Conservation (phyloP, 352 stramenopile genomes). For the Stramenopiles sp. region DNA sequence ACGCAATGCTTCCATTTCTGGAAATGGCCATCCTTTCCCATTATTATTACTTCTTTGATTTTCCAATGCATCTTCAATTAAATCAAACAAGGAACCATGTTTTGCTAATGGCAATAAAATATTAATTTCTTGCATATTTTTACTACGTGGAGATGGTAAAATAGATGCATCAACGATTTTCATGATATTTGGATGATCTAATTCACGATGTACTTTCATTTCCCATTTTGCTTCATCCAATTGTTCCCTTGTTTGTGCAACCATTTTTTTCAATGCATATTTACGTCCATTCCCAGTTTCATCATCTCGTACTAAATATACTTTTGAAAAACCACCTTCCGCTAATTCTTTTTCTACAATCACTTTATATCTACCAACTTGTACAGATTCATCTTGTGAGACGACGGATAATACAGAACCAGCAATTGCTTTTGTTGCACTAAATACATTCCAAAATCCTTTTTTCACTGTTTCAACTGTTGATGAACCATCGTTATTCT, state of each 20-base stretch:
- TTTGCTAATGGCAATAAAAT: conserved; percentile 57
- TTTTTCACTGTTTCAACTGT: too few relatives aligned
- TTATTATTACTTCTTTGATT: too few relatives aligned
- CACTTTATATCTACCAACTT: too few relatives aligned
- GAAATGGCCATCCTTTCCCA: conserved; percentile 51
- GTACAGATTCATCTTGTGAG: too few relatives aligned
- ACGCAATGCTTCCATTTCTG: conserved; percentile 44
- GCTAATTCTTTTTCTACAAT: conserved; percentile 30
- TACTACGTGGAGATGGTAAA: too few relatives aligned
- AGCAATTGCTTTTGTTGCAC: too few relatives aligned
- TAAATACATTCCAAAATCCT: too few relatives aligned
- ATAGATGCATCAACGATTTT: too few relatives aligned
- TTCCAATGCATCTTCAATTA: conserved; percentile 33
- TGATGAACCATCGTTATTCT: too few relatives aligned
- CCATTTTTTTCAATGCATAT: conserved; percentile 41
- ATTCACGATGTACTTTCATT: conserved; percentile 36
- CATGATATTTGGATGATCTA: conserved; percentile 35
- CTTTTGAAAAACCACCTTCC: conserved; percentile 43
- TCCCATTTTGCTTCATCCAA: conserved; percentile 38
- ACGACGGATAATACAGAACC: too few relatives aligned
- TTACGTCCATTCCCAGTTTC: conserved; percentile 33
- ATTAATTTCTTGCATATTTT: conserved; percentile 35
- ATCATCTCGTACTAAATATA: conserved; percentile 39
- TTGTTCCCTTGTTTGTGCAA: conserved; percentile 35
- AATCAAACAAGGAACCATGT: conserved; percentile 48